Conservation (phyloP, 2,329 filamentous ascomycete genomes). For the Phaeoacremonium minimum region DNA sequence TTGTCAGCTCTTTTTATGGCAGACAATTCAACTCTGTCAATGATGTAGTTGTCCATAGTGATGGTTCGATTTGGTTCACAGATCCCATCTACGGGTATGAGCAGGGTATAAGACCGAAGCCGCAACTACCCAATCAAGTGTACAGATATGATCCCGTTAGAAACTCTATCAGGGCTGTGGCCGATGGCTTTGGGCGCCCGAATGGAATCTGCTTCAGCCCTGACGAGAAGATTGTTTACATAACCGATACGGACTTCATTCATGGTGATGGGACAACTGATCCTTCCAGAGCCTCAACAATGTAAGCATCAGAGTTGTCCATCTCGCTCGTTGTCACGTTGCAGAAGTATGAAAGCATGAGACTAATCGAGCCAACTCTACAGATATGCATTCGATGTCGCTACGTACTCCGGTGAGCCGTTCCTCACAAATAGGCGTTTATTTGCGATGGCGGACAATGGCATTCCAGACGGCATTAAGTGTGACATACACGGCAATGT, state of each 20-base stretch:
- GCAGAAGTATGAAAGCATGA: neutral
- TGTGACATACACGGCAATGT: conserved; percentile 42
- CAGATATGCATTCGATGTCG: conserved; percentile 30
- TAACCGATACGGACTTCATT: conserved; percentile 35
- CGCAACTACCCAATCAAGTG: conserved; percentile 39
- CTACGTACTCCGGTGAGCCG: conserved; percentile 18
- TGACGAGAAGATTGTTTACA: conserved; percentile 35
- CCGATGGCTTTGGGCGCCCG: conserved; percentile 41
- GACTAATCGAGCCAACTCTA: neutral
- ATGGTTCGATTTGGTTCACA: conserved; percentile 45
- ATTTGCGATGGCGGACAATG: conserved; percentile 43
- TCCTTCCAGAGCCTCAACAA: conserved; percentile 13
- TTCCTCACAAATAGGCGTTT: conserved; percentile 42
- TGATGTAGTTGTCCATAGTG: conserved; percentile 37
- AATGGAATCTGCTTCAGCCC: conserved; percentile 43
- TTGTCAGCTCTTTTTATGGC: conserved; percentile 35
- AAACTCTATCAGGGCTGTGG: conserved; percentile 35
- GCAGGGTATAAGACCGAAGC: conserved; percentile 37
- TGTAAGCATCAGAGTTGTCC: conserved; percentile 16
- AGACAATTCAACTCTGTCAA: conserved; percentile 44
- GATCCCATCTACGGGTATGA: conserved; percentile 44
- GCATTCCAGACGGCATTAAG: conserved; percentile 43
- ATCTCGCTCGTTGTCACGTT: neutral
- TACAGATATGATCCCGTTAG: conserved; percentile 39
- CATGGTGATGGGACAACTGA: conserved; percentile 27